Percentiles rank a stretch among this genome's conserved stretches.
Evolutionary conservation across 805 yeast genomes (phyloP).

Genomic region (Candida incommunis): DNA sequence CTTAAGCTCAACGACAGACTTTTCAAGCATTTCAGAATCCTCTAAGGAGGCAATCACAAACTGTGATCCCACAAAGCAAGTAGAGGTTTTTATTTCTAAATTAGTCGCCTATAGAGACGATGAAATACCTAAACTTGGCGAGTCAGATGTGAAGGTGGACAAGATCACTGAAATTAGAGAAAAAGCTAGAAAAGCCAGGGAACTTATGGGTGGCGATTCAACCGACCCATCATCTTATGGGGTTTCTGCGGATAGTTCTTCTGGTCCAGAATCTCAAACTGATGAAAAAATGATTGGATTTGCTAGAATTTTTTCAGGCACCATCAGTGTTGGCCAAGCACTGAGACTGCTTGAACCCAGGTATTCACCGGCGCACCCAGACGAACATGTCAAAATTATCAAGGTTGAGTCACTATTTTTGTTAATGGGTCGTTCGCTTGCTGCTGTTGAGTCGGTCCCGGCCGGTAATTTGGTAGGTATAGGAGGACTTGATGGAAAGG

Average conservation of each 20-base stretch:
- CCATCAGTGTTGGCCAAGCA: conserved; percentile 58
- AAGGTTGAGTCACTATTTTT: conserved; percentile 58
- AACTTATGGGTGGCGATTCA: conserved; percentile 5
- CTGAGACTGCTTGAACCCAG: conserved; percentile 75
- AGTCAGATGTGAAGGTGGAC: conserved; percentile 7
- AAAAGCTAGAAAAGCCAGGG: conserved; percentile 12
- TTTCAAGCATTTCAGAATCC: neutral
- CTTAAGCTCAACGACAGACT: conserved; percentile 18
- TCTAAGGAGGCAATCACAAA: conserved; percentile 36
- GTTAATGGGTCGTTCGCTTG: conserved; percentile 85
- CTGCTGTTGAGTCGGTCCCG: conserved; percentile 66
- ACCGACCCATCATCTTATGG: neutral
- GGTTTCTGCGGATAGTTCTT: neutral
- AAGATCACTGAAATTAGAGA: conserved; percentile 10
- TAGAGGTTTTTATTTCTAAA: conserved; percentile 74
- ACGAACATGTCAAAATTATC: conserved; percentile 33
- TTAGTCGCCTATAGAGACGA: conserved; percentile 33
- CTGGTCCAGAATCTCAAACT: conserved; percentile 1
- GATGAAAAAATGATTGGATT: conserved; percentile 52
- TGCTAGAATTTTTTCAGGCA: conserved; percentile 80
- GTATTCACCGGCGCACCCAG: conserved; percentile 52
- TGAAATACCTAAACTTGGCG: conserved; percentile 6
- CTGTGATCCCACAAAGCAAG: conserved; percentile 58
- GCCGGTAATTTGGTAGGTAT: conserved; percentile 94
- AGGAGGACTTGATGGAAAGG: conserved; percentile 72